Conservation (phyloP, 1,284 basidiomycete species). For the Ganoderma boninense region DNA sequence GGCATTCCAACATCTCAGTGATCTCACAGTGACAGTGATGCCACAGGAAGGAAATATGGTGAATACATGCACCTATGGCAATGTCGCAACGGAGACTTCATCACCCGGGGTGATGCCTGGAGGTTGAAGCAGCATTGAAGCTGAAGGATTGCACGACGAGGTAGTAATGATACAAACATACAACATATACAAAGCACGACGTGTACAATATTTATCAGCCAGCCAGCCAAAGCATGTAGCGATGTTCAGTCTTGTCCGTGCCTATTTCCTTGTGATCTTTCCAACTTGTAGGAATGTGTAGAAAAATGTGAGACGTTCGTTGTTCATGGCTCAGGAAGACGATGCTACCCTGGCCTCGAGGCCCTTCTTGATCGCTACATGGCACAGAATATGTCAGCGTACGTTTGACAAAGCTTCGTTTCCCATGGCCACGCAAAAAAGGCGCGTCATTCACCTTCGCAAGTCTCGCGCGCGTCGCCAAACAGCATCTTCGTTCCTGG, state of each 20-base stretch:
- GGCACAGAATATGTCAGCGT: conserved; percentile 6
- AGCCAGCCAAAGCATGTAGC: background rate
- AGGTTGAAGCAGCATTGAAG: background rate
- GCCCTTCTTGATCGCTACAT: conserved; percentile 38
- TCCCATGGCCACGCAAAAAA: conserved; percentile 1
- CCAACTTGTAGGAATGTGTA: background rate
- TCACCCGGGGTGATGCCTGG: background rate
- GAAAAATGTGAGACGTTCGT: background rate
- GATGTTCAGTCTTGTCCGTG: background rate
- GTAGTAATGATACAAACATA: conserved; percentile 31
- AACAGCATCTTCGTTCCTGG: conserved; percentile 89
- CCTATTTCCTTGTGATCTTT: background rate
- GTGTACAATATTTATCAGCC: conserved; percentile 6
- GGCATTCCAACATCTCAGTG: background rate
- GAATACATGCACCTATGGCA: background rate
- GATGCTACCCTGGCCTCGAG: conserved; percentile 31
- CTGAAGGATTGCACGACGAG: background rate
- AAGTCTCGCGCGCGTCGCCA: conserved; percentile 87
- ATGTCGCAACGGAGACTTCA: background rate
- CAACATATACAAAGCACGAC: conserved; percentile 19
- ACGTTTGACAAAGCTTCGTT: background rate
- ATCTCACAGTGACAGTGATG: background rate
- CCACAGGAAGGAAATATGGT: background rate
- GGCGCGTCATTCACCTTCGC: conserved; percentile 64
- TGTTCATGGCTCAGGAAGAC: conserved; percentile 8